Conservation (phyloP, 1,284 basidiomycete species). For the Inonotus hispidus region DNA sequence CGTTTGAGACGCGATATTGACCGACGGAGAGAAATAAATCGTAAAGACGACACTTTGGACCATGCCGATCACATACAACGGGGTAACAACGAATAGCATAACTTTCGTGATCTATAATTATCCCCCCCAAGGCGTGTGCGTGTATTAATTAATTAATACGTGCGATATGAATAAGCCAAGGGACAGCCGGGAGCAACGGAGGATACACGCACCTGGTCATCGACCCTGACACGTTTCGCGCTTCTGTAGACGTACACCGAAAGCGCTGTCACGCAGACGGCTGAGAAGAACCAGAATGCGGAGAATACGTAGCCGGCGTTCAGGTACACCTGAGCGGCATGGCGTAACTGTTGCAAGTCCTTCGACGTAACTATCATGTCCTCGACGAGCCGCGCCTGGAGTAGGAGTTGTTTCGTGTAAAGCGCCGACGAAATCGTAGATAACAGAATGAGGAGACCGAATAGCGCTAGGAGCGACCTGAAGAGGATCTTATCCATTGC, state of each 20-base stretch:
- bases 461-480: not conserved
- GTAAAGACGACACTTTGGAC: not conserved
- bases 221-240: not conserved
- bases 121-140: not conserved
- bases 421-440: slow-evolving; percentile 1
- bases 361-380: not conserved
- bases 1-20: not conserved
- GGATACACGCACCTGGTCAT: not conserved
- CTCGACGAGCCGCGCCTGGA: not conserved
- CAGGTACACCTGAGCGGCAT: not conserved
- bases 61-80: not conserved
- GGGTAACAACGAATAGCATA: not conserved
- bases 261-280: not conserved
- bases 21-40: slow-evolving; percentile 10
- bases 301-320: not conserved
- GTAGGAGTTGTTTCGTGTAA: not conserved
- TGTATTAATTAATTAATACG: not conserved
- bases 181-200: too few species aligned
- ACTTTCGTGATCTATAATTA: not conserved
- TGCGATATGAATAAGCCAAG: too few species aligned
- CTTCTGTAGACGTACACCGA: not conserved
- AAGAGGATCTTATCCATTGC: not conserved
- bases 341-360: not conserved
- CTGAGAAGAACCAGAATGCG: not conserved
- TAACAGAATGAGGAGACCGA: not conserved